These are phyloP conservation scores for Pythium chondricola DNA, from an alignment of 352 stramenopile species.

Conservation along the genomic window DNA sequence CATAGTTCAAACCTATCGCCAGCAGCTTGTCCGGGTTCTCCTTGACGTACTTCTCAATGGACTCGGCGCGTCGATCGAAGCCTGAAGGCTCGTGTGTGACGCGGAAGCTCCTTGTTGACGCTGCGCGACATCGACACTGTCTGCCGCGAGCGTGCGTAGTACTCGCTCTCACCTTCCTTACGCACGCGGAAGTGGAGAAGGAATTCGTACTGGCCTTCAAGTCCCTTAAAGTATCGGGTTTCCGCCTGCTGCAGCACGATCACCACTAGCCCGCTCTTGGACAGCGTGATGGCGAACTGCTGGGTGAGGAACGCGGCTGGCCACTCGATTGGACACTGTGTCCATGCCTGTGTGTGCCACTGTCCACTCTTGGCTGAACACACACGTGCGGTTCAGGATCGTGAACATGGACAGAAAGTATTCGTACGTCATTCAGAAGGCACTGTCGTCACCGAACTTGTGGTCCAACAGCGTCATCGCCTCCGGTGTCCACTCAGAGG, in stretches of 20 bases:
- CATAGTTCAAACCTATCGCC: conserved; percentile 28
- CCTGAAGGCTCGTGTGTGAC: conserved; percentile 17
- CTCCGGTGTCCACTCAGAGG: conserved; percentile 38
- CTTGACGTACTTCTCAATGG: conserved; percentile 19
- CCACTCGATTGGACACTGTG: conserved; percentile 23
- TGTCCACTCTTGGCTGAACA: conserved; percentile 32
- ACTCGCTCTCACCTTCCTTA: conserved; percentile 19
- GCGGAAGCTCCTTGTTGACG: conserved; percentile 31
- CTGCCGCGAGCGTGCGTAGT: conserved; percentile 23
- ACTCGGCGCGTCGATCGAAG: conserved; percentile 12
- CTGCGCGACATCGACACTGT: conserved; percentile 25
- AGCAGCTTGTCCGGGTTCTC: conserved; percentile 31
- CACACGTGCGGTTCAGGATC: conserved; percentile 28
- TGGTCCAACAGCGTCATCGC: conserved; percentile 34
- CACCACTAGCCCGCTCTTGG: conserved; percentile 17
- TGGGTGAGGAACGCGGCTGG: conserved; percentile 21
- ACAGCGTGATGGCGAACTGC: conserved; percentile 27
- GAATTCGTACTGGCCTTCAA: conserved; percentile 38
- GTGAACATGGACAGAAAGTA: conserved; percentile 35
- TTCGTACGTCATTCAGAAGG: conserved; percentile 60
- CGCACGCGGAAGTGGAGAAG: conserved; percentile 29
- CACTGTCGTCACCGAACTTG: conserved; percentile 42
- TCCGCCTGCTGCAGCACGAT: conserved; percentile 37
- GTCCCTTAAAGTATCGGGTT: conserved; percentile 30
- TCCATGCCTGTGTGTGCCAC: conserved; percentile 35